phyloP scores from a whole-genome alignment of 768 basidiomycete genomes.

The Xerocomellus chrysenteron region DNA sequence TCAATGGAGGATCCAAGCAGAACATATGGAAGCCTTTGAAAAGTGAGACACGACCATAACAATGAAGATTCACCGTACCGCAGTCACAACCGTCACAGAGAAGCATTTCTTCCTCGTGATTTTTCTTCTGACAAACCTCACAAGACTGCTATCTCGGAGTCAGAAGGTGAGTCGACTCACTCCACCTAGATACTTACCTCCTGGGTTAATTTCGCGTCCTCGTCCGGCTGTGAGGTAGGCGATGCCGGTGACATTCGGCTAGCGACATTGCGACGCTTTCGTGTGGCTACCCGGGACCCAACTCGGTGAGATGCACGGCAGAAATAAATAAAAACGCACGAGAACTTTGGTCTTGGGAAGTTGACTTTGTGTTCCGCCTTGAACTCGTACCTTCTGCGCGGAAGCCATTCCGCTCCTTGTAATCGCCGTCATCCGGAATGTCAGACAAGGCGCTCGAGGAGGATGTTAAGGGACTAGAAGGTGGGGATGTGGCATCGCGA shows the following conservation, averaged over 20 bases:
- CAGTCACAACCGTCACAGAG: conserved; percentile 87
- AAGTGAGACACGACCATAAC: conserved; percentile 18
- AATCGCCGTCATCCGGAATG: conserved; percentile 73
- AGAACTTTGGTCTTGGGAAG: conserved; percentile 49
- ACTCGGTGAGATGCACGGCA: conserved; percentile 10
- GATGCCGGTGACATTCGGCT: conserved; percentile 26
- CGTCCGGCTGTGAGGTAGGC: conserved; percentile 26
- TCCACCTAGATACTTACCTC: conserved; percentile 46
- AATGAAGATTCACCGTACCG: conserved; percentile 42
- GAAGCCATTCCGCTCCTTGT: conserved; percentile 50
- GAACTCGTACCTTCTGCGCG: conserved; percentile 41
- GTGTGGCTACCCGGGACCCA: conserved; percentile 33
- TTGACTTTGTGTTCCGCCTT: conserved; percentile 52
- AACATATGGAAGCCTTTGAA: conserved; percentile 89
- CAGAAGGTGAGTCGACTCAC: conserved; percentile 12
- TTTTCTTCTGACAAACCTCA: conserved; percentile 89
- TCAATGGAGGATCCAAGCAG: conserved; percentile 90
- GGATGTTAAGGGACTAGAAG: conserved; percentile 73
- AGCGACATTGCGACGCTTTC: conserved; percentile 23
- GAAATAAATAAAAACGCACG: conserved; percentile 29
- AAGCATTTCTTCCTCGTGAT: conserved; percentile 88
- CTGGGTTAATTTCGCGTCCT: conserved; percentile 45
- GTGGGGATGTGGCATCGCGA: conserved; percentile 54
- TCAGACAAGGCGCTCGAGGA: conserved; percentile 79
- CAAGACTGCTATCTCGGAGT: conserved; percentile 65